phyloP scores from a whole-genome alignment of 2,329 filamentous ascomycete species.

The Pseudogymnoascus sp. region DNA sequence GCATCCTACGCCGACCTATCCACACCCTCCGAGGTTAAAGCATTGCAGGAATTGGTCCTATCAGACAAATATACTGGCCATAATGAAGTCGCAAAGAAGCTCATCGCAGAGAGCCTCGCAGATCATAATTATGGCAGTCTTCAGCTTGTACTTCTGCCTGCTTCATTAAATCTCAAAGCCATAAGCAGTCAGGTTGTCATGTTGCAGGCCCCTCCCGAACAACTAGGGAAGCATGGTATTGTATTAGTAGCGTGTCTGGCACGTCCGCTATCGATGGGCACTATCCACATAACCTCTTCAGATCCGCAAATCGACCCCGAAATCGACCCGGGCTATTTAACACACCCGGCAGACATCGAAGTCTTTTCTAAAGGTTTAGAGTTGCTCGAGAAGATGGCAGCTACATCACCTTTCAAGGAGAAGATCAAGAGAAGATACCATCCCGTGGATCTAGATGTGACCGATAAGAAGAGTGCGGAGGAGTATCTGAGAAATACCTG shows the following conservation, averaged over 20 bases:
- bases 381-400: conserved; percentile 9
- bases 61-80: not conserved
- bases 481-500: conserved; percentile 12
- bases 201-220: not conserved
- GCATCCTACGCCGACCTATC: conserved; percentile 4
- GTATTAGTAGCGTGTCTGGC: conserved; percentile 32
- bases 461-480: not conserved
- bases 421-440: conserved; percentile 12
- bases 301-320: conserved; percentile 28
- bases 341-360: conserved; percentile 34
- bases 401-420: conserved; percentile 13
- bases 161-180: not conserved
- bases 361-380: conserved; percentile 11
- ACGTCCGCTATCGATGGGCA: conserved; percentile 35
- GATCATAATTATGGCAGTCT: conserved; percentile 5
- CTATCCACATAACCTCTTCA: conserved; percentile 31
- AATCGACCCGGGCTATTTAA: conserved; percentile 36
- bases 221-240: conserved; percentile 17
- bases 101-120: not conserved
- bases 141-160: conserved; percentile 10
- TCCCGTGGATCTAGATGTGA: conserved; percentile 6
- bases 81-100: not conserved
- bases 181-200: not conserved
- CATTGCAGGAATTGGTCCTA: not conserved
- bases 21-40: not conserved